Conservation (phyloP, 2,329 filamentous ascomycete species). For the Xylariaceae sp. region DNA sequence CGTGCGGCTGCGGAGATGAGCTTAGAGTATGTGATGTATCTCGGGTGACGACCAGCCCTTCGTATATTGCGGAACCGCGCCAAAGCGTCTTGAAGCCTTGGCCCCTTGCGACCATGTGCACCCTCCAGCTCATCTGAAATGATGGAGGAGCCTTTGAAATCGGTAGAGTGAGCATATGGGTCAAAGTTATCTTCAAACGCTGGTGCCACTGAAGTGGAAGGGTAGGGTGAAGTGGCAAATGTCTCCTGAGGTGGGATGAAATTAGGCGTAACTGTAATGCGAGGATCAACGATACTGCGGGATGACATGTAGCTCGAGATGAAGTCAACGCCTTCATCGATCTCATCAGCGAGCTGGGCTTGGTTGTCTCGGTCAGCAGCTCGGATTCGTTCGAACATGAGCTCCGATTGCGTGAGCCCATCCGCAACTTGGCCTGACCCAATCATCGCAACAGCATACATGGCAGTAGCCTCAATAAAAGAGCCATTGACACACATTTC, state of each 20-base stretch:
- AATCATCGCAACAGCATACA: slow-evolving; percentile 87
- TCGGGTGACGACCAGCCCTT: slow-evolving; percentile 82
- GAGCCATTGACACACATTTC: slow-evolving; percentile 58
- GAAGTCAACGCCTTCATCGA: slow-evolving; percentile 81
- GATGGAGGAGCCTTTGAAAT: slow-evolving; percentile 87
- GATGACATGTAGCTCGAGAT: slow-evolving; percentile 58
- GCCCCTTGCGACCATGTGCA: slow-evolving; percentile 67
- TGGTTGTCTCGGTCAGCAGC: slow-evolving; percentile 51
- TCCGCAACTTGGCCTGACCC: slow-evolving; percentile 82
- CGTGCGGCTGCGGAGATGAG: slow-evolving; percentile 87
- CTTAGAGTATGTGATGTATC: slow-evolving; percentile 96
- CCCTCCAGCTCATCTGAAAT: slow-evolving; percentile 90
- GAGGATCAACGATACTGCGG: slow-evolving; percentile 54
- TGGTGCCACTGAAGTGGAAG: slow-evolving; percentile 55
- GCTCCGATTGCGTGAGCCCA: slow-evolving; percentile 72
- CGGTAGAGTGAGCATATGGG: slow-evolving; percentile 84
- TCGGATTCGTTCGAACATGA: slow-evolving; percentile 84
- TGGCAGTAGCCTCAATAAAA: slow-evolving; percentile 83
- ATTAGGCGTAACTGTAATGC: slow-evolving; percentile 49
- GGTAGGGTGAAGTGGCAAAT: slow-evolving; percentile 49
- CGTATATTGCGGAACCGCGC: slow-evolving; percentile 89
- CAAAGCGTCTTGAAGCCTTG: slow-evolving; percentile 76
- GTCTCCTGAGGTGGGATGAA: slow-evolving; percentile 43
- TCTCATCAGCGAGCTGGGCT: slow-evolving; percentile 67
- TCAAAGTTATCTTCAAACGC: slow-evolving; percentile 81